These are phyloP conservation scores for Ogataea corticis DNA, from an alignment of 805 yeast genomes.

Conservation along the genomic window DNA sequence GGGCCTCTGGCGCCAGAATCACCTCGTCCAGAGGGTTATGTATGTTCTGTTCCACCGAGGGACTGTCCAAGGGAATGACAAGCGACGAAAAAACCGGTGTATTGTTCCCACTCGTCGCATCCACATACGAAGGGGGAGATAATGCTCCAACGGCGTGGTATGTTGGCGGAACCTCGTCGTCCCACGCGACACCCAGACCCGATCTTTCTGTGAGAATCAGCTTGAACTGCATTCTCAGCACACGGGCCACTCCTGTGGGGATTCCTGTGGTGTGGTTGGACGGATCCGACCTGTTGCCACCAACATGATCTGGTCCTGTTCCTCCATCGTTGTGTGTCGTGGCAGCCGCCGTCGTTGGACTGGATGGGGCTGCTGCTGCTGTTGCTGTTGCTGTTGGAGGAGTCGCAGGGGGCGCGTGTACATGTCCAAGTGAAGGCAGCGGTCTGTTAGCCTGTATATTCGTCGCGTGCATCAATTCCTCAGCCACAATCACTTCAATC, in stretches of 20 bases:
- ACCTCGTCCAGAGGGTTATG: constrained; percentile 12
- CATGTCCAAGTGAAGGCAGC: constrained; percentile 19
- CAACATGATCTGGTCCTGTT: constrained; percentile 33
- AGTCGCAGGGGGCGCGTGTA: too few relatives aligned
- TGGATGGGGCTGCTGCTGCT: too few relatives aligned
- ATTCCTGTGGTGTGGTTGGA: constrained; percentile 50
- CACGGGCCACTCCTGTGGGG: constrained; percentile 95
- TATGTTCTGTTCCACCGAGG: not conserved
- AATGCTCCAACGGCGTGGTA: constrained; percentile 81
- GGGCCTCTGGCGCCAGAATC: constrained; percentile 19
- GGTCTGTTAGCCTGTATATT: constrained; percentile 21
- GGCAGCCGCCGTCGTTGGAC: too few relatives aligned
- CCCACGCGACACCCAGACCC: constrained; percentile 97
- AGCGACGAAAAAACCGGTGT: constrained; percentile 22
- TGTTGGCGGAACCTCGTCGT: constrained; percentile 97
- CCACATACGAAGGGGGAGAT: constrained; percentile 81
- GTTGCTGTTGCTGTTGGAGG: too few relatives aligned
- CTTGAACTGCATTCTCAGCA: constrained; percentile 91
- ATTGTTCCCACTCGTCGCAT: constrained; percentile 24
- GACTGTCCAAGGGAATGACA: constrained; percentile 25
- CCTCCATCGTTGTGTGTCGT: constrained; percentile 24
- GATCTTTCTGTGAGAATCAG: constrained; percentile 83
- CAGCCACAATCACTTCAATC: constrained; percentile 92
- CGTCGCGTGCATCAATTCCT: constrained; percentile 59
- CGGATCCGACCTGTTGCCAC: constrained; percentile 31